phyloP scores from a whole-genome alignment of 2,329 filamentous ascomycete species.

The Phaeophleospora eucalypticola region DNA sequence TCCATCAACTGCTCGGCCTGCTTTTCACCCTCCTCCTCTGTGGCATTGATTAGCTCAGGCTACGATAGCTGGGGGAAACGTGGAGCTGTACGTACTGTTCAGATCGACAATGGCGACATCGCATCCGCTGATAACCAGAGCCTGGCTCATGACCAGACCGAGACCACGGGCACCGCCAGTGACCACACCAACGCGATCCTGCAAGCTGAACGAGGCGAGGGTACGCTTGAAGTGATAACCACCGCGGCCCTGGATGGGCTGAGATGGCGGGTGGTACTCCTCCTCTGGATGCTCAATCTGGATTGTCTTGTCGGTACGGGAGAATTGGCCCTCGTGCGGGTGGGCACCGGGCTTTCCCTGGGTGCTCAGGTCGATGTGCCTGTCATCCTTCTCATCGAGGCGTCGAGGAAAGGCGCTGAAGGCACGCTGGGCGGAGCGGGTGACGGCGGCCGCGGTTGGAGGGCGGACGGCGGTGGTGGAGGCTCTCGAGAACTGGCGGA shows the following conservation, averaged over 20 bases:
- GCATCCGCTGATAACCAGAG: constrained; percentile 80
- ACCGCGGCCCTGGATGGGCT: constrained; percentile 69
- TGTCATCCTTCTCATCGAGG: constrained; percentile 26
- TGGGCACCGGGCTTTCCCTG: constrained; percentile 33
- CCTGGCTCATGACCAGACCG: constrained; percentile 89
- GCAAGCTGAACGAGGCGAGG: constrained; percentile 78
- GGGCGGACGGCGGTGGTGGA: constrained; percentile 26
- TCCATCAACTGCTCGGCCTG: constrained; percentile 71
- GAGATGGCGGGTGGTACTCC: constrained; percentile 68
- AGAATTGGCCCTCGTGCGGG: constrained; percentile 62
- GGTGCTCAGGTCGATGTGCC: constrained; percentile 30
- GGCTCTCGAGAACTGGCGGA: constrained; percentile 32
- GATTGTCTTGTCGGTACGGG: constrained; percentile 75
- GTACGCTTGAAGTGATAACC: constrained; percentile 82
- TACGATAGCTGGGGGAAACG: not conserved
- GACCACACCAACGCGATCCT: constrained; percentile 76
- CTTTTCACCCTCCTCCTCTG: constrained; percentile 77
- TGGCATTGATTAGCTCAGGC: constrained; percentile 3
- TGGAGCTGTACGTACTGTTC: constrained; percentile 69
- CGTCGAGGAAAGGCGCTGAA: constrained; percentile 18
- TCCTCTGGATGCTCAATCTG: constrained; percentile 76
- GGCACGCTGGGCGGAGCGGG: constrained; percentile 17
- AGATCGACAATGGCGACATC: constrained; percentile 90
- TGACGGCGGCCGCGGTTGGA: constrained; percentile 23
- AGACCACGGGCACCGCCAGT: constrained; percentile 87